These are phyloP conservation scores for Cyberlindnera americana DNA, from an alignment of 805 yeast species.

Conservation along the genomic window DNA sequence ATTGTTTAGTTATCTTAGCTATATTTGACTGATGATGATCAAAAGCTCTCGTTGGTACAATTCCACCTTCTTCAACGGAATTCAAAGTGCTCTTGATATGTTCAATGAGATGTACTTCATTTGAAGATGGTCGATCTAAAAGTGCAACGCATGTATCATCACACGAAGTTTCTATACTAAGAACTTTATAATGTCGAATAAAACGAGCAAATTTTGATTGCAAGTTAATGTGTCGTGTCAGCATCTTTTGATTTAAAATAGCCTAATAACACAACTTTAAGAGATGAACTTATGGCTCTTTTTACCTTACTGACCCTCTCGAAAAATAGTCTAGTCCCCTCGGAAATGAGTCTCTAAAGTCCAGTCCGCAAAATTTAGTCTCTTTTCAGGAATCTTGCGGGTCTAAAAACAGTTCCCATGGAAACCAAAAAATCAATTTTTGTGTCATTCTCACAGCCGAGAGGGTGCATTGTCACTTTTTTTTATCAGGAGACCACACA, in stretches of 20 bases:
- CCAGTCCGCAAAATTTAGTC: too few species aligned
- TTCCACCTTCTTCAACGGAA: constrained; percentile 71
- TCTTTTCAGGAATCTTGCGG: too few species aligned
- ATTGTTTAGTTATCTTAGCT: constrained; percentile 45
- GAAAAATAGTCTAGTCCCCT: too few species aligned
- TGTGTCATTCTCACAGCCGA: neutral
- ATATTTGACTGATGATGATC: constrained; percentile 66
- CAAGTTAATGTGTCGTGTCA: neutral
- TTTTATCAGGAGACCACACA: too few species aligned
- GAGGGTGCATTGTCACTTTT: too few species aligned
- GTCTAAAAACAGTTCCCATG: too few species aligned
- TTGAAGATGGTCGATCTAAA: constrained; percentile 43
- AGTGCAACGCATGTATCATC: constrained; percentile 93
- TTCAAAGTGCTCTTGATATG: constrained; percentile 66
- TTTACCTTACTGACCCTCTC: too few species aligned
- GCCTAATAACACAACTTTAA: too few species aligned
- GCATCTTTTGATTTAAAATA: neutral
- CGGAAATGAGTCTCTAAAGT: too few species aligned
- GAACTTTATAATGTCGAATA: constrained; percentile 51
- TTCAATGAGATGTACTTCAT: constrained; percentile 39
- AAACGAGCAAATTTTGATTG: neutral
- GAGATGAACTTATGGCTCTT: too few species aligned
- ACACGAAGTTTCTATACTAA: constrained; percentile 91
- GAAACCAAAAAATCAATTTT: too few species aligned
- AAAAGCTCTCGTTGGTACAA: constrained; percentile 82